phyloP scores from a whole-genome alignment of 495 filamentous ascomycete genomes.

The Clohesyomyces aquaticus region DNA sequence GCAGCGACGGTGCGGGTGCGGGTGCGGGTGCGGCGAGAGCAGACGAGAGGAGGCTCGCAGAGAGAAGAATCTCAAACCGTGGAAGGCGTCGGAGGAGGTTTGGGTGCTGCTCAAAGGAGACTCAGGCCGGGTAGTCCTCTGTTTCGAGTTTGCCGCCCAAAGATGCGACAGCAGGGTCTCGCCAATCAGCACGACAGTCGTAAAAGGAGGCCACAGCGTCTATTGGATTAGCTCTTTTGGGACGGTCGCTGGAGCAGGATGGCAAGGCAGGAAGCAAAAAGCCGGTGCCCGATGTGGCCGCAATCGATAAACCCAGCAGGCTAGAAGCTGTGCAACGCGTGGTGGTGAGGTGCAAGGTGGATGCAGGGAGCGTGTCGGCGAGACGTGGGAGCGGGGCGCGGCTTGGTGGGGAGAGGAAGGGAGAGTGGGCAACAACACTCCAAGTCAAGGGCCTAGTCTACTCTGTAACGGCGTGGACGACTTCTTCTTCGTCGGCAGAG shows the following conservation, averaged over 20 bases:
- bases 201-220: slow-evolving; percentile 39
- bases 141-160: slow-evolving; percentile 40
- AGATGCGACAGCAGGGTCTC: slow-evolving; percentile 31
- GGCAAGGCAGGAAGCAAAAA: slow-evolving; percentile 6
- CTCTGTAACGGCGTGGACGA: neutral
- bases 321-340: neutral
- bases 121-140: slow-evolving; percentile 5
- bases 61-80: no score
- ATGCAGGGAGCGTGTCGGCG: neutral
- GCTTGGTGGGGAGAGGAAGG: neutral
- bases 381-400: neutral
- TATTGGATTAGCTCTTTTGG: slow-evolving; percentile 44
- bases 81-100: neutral
- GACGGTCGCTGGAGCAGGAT: slow-evolving; percentile 20
- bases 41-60: no score
- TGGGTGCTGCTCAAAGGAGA: slow-evolving; percentile 4
- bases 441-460: neutral
- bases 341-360: neutral
- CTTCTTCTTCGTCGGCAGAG: neutral
- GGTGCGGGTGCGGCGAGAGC: no score
- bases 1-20: slow-evolving; percentile 1
- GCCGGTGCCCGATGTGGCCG: slow-evolving; percentile 17
- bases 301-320: slow-evolving; percentile 23
- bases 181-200: slow-evolving; percentile 35
- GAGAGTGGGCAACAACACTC: no score